Evolutionary conservation across 2,329 filamentous ascomycete genomes (phyloP), one percentile per base, ranked within the genome.

Genomic region (Xylariaceae sp.): DNA sequence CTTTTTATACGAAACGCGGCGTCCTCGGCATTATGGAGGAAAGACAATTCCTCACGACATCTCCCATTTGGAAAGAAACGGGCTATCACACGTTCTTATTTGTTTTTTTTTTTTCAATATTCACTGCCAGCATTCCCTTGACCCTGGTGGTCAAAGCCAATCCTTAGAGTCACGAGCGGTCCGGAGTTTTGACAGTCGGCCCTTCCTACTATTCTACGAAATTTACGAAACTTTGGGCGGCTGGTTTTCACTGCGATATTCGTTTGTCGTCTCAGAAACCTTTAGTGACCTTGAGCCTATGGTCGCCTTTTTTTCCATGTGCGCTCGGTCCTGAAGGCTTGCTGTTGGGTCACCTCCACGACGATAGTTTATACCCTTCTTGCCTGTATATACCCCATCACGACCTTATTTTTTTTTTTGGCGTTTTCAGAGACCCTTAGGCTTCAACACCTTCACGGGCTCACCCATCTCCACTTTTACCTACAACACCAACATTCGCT

Each of bases 291-390:
- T 64, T 49, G 65, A 67, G 64, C 63, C 60, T 56, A 60, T 64
- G 59, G 60, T 58, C 43, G 47, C 50, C 43, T 53, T 60, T 55
- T 19, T 19, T 2, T 19, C 19, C 19, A 19, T 19, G 60, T 63
- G 66, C 39, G 62, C 65, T 68, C 65, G 64, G 65, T 64, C 52
- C 54, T 35, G 26, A 50, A 27, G 50, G 51, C 58, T 50, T 53
- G 42, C 42, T 43, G 51, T 44, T 53, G 56, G 44, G 19, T 19
- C 19, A 19, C 44, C 39, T 61, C 57, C 60, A 58, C 54, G 55
- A 60, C 47, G 53, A 62, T 63, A 64, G 57, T 57, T 55, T 54
- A 60, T 63, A 62, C 54, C 55, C 35, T 57, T 51, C 55, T 46
- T 50, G 53, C 47, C 31, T 53, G 51, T 56, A 53, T 59, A 59